Evolutionary conservation across 441 rosid genomes (phyloP), one percentile per base, ranked within the genome.

Genomic region (Adansonia gregorii): DNA sequence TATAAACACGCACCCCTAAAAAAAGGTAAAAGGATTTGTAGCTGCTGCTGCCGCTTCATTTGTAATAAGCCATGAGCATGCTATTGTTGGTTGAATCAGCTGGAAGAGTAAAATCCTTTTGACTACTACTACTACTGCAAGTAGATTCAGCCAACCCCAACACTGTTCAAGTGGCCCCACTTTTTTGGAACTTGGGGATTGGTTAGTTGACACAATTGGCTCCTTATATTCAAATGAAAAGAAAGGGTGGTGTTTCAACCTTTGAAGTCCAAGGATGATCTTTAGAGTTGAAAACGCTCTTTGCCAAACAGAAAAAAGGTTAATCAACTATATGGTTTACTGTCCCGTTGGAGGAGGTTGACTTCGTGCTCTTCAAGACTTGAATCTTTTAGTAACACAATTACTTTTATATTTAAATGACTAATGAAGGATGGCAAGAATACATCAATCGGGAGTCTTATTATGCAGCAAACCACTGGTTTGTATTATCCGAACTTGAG

Each of bases 361-460:
- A 49, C 45, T 49, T 24, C 60, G 60, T 70, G 74, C 60, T 22
- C 60, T 24, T 11, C 74, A 70, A 70, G 74, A 49, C 41, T 70
- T 4, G 14, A 69, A 49, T 22, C 41, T 69, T 5, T 10, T 35
- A 4, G 11, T 4, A 10, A 43, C 48, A 14, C 14, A 46, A 12
- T 1, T 1, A 56, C 20, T 56, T 56, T 8, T 17, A 55, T 55
- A 55, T 19, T 56, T 8, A 56, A 19, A 56, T 19, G 59, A 54
- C 59, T 54, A 54, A 54, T 54, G 6, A n/a, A 15, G n/a, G 20
- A 54, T 15, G 6, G 58, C 20, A 54, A 54, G 4, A 35, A 0
- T 54, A 6, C 59, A 8, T 19, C 17, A 17, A 17, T 55, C 24
- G 17, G 2, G 10, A n/a, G 20, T 55, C 60, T 17, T 55, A 17